These are phyloP conservation scores for Fusarium abutilonis DNA, from an alignment of 2,329 filamentous ascomycete genomes.

Conservation along the genomic window DNA sequence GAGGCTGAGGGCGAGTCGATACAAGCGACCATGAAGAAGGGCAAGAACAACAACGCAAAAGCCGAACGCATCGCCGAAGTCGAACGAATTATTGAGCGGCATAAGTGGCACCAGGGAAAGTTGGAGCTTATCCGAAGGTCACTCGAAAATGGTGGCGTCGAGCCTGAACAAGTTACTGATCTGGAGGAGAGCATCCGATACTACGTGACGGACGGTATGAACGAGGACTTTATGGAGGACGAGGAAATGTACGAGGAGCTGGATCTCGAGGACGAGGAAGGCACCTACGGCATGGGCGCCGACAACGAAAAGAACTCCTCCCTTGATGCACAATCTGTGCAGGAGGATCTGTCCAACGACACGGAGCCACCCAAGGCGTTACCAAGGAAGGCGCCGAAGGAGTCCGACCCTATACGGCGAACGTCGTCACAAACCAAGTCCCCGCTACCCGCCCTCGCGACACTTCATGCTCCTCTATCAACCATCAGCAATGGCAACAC, in stretches of 20 bases:
- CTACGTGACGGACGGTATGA: constrained; percentile 90
- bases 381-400: constrained; percentile 67
- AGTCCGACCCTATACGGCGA: constrained; percentile 67
- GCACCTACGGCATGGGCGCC: constrained; percentile 79
- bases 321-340: constrained; percentile 91
- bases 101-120: constrained; percentile 96
- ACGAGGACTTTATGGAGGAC: constrained; percentile 91
- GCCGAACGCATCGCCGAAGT: constrained; percentile 89
- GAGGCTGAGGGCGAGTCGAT: constrained; percentile 90
- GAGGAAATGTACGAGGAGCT: constrained; percentile 96
- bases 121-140: constrained; percentile 90
- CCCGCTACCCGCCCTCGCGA: constrained; percentile 90
- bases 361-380: constrained; percentile 58
- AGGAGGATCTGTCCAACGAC: constrained; percentile 78
- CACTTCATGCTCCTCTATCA: constrained; percentile 78
- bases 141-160: constrained; percentile 91
- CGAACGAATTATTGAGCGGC: constrained; percentile 83
- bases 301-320: constrained; percentile 93
- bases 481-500: constrained; percentile 67
- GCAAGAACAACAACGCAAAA: constrained; percentile 85
- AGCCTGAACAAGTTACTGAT: constrained; percentile 85
- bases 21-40: constrained; percentile 92
- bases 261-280: constrained; percentile 91
- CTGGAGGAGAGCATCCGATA: constrained; percentile 93
- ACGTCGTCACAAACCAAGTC: constrained; percentile 94